Evolutionary conservation across 371 early-diverging fungal genomes (phyloP), one percentile per base, ranked within the genome.

Genomic region (Parasitella parasitica): DNA sequence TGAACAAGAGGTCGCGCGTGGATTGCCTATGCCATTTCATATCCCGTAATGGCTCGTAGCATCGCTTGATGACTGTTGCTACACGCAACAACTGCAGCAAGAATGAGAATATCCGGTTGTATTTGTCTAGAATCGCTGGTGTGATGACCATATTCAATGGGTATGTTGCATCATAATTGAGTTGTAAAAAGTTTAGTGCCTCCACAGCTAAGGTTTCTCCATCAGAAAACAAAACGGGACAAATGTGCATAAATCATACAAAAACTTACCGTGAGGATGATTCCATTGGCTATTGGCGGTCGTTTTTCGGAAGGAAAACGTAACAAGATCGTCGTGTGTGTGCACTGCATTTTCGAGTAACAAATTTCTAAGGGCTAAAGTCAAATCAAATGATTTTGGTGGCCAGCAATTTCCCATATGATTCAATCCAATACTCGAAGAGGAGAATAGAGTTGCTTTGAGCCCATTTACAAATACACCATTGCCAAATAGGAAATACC

Each of bases 61-160:
- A 54, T 11, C 70, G 68, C 46, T 82, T 81, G 39, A 73, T 46
- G 2, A 67, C 55, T 1, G 75, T 64, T 8, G 62, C 68, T 0
- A 77, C 61, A 12, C 84, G 64, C 13, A 73, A 51, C 2, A 83
- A 51, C 30, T 67, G 78, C 24, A 85, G 61, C 20, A 78, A 66
- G 55, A 83, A 85, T 1, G 73, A 68, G 62, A 85, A 85, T 12
- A 83, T 51, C 1, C 81, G 78, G 30, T 81, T 81, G 64, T 83
- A 83, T 60, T 82, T 82, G 35, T 70, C 70, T 13, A 81, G 51
- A 9, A 72, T 71, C 1, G 54, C 49, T 0, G 73, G 60, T 0
- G 79, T 82, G 32, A 83, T 77, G 30, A 85, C 52, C 8, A 82
- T 57, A 32, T 70, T 71, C 9, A 85, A 53, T 11, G 86, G 84